phyloP scores from a whole-genome alignment of 2,329 filamentous ascomycete species.

The Fusarium aywerte region DNA sequence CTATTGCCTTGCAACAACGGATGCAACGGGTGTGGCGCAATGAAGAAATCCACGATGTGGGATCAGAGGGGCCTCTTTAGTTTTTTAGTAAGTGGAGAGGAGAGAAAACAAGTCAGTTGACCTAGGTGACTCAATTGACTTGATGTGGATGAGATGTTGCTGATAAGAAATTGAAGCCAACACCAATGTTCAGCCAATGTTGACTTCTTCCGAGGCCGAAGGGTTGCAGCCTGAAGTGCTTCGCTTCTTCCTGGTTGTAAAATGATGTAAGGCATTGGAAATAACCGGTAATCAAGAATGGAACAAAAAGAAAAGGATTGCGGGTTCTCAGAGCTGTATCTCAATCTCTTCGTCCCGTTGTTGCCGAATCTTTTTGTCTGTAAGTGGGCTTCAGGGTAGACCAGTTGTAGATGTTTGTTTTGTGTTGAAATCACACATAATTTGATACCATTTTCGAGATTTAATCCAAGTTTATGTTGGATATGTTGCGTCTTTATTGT shows the following conservation, averaged over 20 bases:
- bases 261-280: not conserved
- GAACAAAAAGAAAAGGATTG: not conserved
- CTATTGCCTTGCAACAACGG: slow-evolving; percentile 17
- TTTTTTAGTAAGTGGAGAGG: slow-evolving; percentile 24
- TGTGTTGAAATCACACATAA: not conserved
- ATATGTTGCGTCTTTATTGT: not conserved
- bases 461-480: too few species aligned
- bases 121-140: not conserved
- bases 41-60: slow-evolving; percentile 16
- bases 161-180: slow-evolving; percentile 1
- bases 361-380: not conserved
- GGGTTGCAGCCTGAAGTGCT: not conserved
- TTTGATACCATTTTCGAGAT: not conserved
- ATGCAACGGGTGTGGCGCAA: slow-evolving; percentile 39
- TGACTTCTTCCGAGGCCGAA: slow-evolving; percentile 13
- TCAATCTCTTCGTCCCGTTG: not conserved
- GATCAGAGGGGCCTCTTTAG: slow-evolving; percentile 24
- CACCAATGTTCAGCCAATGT: slow-evolving; percentile 8
- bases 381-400: not conserved
- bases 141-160: not conserved
- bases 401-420: not conserved
- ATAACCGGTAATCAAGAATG: not conserved
- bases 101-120: slow-evolving; percentile 5
- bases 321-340: not conserved
- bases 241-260: not conserved